Conservation (phyloP, 1,284 basidiomycete genomes). For the Puccinia polysora region DNA sequence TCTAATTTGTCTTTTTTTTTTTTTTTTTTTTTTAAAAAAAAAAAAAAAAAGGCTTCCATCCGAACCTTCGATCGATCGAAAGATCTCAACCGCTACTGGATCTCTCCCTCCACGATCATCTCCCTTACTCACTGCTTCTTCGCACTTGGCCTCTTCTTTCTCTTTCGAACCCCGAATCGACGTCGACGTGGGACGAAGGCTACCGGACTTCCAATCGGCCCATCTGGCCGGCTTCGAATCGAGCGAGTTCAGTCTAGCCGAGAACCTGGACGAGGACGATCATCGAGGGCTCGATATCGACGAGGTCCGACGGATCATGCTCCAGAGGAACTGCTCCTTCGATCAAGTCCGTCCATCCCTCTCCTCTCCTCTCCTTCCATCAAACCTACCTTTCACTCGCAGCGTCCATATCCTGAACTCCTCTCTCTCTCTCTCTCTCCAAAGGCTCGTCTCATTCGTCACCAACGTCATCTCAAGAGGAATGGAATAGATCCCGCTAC, state of each 20-base stretch:
- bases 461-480: constrained; percentile 72
- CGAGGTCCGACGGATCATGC: constrained; percentile 34
- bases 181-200: too few species aligned
- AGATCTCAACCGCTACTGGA: too few species aligned
- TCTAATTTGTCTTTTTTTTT: neutral
- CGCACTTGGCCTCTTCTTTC: too few species aligned
- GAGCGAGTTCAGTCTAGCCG: constrained; percentile 12
- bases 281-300: constrained; percentile 24
- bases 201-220: constrained; percentile 34
- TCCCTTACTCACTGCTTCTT: too few species aligned
- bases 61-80: too few species aligned
- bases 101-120: too few species aligned
- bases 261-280: constrained; percentile 22
- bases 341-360: constrained; percentile 5
- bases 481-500: constrained; percentile 73
- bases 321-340: constrained; percentile 21
- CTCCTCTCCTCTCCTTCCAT: neutral
- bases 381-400: neutral
- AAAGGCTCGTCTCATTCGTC: constrained; percentile 74
- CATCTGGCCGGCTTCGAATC: constrained; percentile 16
- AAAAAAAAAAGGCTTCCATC: neutral
- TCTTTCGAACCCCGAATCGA: too few species aligned
- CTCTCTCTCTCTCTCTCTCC: neutral
- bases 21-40: neutral
- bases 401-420: neutral